These are phyloP conservation scores for Diplodia seriata DNA, from an alignment of 2,329 filamentous ascomycete genomes.

Conservation along the genomic window DNA sequence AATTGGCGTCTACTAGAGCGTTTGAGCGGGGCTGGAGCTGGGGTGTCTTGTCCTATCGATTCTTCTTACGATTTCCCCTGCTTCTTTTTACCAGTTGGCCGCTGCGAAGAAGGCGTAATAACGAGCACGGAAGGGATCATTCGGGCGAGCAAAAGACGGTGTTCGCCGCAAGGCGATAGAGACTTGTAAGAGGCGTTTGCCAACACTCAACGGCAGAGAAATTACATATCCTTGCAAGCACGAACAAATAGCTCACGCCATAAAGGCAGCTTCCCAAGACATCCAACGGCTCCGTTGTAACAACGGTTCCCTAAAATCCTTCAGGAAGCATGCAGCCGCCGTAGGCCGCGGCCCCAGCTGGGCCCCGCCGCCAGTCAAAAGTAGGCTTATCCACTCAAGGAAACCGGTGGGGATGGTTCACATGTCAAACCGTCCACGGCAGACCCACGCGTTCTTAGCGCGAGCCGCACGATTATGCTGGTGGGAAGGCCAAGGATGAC, in stretches of 20 bases:
- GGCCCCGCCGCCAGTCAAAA: neutral
- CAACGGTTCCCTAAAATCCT: neutral
- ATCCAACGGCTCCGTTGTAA: neutral
- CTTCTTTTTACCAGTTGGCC: neutral
- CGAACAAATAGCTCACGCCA: neutral
- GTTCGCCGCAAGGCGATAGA: conserved; percentile 11
- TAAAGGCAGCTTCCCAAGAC: neutral
- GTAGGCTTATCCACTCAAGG: neutral
- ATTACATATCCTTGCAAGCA: neutral
- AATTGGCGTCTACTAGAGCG: neutral
- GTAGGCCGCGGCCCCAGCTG: neutral
- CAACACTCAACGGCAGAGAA: neutral
- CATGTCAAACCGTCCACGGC: neutral
- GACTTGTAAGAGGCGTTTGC: neutral
- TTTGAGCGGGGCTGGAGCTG: neutral
- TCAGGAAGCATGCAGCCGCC: neutral
- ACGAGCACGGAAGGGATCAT: neutral
- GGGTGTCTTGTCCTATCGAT: neutral
- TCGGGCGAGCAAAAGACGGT: conserved; percentile 8
- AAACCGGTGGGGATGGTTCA: neutral
- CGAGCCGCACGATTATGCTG: neutral
- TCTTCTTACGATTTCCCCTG: neutral
- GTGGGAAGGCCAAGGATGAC: neutral
- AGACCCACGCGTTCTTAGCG: neutral
- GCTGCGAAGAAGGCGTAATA: neutral